A percentile compares a stretch with the other conserved stretches of the same genome.
phyloP scores from a whole-genome alignment of 2,329 filamentous ascomycete species.

The Zymoseptoria brevis region DNA sequence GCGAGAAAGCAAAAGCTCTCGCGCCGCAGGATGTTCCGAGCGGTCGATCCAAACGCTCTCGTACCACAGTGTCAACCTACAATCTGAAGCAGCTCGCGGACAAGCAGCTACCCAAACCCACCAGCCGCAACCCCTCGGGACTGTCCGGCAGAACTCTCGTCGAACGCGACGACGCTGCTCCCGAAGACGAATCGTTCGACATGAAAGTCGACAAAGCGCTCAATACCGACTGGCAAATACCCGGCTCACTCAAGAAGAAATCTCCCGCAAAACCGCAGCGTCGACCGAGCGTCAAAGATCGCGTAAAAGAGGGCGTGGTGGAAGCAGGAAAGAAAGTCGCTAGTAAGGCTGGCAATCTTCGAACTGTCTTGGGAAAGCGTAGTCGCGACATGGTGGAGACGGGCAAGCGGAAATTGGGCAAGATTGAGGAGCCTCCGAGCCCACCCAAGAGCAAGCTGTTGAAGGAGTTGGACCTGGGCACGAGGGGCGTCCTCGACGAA shows the following conservation, averaged over 20 bases:
- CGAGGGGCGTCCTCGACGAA: constrained; percentile 26
- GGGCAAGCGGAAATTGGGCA: constrained; percentile 30
- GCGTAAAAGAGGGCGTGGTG: constrained; percentile 22
- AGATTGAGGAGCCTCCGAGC: constrained; percentile 15
- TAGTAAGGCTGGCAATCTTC: constrained; percentile 22
- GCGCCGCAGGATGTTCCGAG: constrained; percentile 14
- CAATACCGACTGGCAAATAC: constrained; percentile 32
- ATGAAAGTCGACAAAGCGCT: constrained; percentile 42
- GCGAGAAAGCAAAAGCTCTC: constrained; percentile 15
- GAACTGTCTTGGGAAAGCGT: constrained; percentile 29
- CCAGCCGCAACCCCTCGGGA: constrained; percentile 39
- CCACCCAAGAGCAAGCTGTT: constrained; percentile 19
- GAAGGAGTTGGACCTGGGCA: constrained; percentile 28
- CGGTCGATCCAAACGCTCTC: constrained; percentile 48
- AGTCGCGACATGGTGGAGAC: constrained; percentile 31
- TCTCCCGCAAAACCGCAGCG: constrained; percentile 15
- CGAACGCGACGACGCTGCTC: constrained; percentile 14
- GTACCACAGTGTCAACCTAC: constrained; percentile 54
- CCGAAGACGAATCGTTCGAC: constrained; percentile 16
- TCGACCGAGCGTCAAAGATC: constrained; percentile 24
- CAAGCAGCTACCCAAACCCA: constrained; percentile 16
- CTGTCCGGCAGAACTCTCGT: constrained; percentile 30
- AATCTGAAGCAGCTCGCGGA: constrained; percentile 39
- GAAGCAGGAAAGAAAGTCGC: constrained; percentile 26
- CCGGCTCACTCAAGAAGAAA: constrained; percentile 8